Percentiles rank a stretch among this genome's conserved stretches.
Evolutionary conservation across 1,284 basidiomycete species (phyloP).

Genomic region (Ganoderma meredithae): DNA sequence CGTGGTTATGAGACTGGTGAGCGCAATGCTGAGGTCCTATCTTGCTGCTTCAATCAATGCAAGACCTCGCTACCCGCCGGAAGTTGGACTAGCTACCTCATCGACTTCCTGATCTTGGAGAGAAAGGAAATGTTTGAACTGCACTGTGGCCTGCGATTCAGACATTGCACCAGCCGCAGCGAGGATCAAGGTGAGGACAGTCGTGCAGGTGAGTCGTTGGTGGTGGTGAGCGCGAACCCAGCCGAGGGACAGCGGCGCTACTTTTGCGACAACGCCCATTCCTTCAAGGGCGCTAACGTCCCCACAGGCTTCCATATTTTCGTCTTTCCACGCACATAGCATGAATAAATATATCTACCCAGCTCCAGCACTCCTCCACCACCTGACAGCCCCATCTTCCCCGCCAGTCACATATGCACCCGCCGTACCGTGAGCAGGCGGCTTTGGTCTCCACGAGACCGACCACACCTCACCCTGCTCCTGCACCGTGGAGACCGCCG

Average conservation of each 20-base stretch:
- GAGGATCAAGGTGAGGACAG: neutral
- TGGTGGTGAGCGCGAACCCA: neutral
- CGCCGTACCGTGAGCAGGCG: constrained; percentile 57
- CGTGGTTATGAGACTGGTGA: constrained; percentile 37
- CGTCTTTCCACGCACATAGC: neutral
- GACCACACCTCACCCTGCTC: constrained; percentile 87
- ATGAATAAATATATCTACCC: constrained; percentile 31
- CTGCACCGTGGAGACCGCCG: constrained; percentile 79
- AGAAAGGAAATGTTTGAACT: neutral
- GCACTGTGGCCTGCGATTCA: neutral
- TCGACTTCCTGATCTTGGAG: constrained; percentile 23
- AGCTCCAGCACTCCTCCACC: constrained; percentile 77
- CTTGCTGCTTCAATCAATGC: constrained; percentile 18
- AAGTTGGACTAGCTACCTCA: constrained; percentile 17
- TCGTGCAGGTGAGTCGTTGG: neutral
- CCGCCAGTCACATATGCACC: constrained; percentile 83
- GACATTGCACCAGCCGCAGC: neutral
- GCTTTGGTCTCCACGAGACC: constrained; percentile 81
- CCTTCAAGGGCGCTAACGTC: neutral
- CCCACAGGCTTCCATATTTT: neutral
- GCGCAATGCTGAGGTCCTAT: constrained; percentile 31
- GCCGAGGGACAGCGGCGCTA: neutral
- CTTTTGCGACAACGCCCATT: neutral
- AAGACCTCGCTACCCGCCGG: neutral
- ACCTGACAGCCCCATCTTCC: constrained; percentile 80